phyloP scores from a whole-genome alignment of 2,329 filamentous ascomycete genomes.

The Tolypocladium nubicola region DNA sequence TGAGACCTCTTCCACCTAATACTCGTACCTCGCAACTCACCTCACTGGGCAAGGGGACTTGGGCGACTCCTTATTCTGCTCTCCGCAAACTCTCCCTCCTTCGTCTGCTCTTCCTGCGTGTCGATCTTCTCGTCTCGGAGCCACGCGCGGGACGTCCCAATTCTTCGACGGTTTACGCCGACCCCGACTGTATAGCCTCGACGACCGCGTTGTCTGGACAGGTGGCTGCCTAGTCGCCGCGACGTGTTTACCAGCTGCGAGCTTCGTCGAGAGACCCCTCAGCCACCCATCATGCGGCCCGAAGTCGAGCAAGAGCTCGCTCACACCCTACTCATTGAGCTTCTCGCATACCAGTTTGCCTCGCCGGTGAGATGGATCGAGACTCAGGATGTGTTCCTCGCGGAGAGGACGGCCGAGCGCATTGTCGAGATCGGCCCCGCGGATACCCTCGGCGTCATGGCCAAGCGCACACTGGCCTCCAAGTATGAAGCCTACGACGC shows the following conservation, averaged over 20 bases:
- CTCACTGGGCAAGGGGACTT: constrained; percentile 15
- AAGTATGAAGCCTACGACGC: constrained; percentile 99
- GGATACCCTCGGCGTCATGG: constrained; percentile 96
- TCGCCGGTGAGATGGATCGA: constrained; percentile 99
- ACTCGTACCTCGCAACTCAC: constrained; percentile 2
- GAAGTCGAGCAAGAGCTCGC: constrained; percentile 99
- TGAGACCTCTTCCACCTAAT: not conserved
- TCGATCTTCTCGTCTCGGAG: constrained; percentile 6
- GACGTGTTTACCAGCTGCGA: not conserved
- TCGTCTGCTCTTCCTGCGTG: not conserved
- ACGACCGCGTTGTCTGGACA: not conserved
- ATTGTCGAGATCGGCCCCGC: constrained; percentile 97
- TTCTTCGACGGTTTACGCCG: not conserved
- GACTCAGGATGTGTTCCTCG: constrained; percentile 98
- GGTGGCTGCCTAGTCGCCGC: not conserved
- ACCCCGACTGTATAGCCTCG: not conserved
- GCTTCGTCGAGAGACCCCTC: not conserved
- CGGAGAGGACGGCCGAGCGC: constrained; percentile 88
- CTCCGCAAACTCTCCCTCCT: constrained; percentile 6
- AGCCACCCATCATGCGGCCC: constrained; percentile 66
- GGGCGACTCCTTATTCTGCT: constrained; percentile 10
- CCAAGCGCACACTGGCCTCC: constrained; percentile 84
- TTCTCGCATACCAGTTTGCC: constrained; percentile 97
- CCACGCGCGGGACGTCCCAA: constrained; percentile 4
- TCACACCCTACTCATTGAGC: constrained; percentile 95